Conservation (phyloP, 345 rosid species). For the thale cress (Arabidopsis thaliana) region TAIR10.1 NC_003070.9:2136501-2137000, state of each 20-base stretch:
- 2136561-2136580: slow-evolving; percentile 94
- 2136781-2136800: background rate
- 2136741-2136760: background rate
- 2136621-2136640: background rate
- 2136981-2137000: background rate
- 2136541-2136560: slow-evolving; percentile 91
- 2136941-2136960: slow-evolving; percentile 93
- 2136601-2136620: background rate
- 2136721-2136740: background rate
- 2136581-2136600: slow-evolving; percentile 68
- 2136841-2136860: slow-evolving; percentile 20
- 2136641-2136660: background rate
- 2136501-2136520: slow-evolving; percentile 97
- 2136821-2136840: background rate
- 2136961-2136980: slow-evolving; percentile 53
- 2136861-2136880: slow-evolving; percentile 77
- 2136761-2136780: slow-evolving; percentile 6
- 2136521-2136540: slow-evolving; percentile 90
- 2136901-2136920: slow-evolving; percentile 84
- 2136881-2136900: slow-evolving; percentile 84
- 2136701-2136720: background rate
- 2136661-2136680: background rate
- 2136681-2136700: background rate
- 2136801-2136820: background rate
- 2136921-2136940: slow-evolving; percentile 72